Evolutionary conservation across 805 yeast genomes (phyloP).

Genomic region (Ogataea siamensis): DNA sequence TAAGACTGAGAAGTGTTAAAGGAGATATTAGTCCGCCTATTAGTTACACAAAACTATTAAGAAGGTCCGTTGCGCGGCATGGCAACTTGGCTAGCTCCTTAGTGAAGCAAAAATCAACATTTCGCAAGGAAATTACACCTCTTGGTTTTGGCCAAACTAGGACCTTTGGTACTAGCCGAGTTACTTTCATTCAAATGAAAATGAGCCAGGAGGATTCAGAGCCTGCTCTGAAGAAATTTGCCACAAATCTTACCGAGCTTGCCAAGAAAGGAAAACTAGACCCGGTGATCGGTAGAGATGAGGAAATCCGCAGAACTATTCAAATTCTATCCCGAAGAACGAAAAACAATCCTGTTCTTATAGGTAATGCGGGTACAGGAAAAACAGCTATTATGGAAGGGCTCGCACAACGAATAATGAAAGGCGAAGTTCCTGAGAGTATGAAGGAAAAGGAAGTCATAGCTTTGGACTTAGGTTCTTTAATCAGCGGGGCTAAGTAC

Average conservation of each 20-base stretch:
- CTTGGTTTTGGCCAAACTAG: no score
- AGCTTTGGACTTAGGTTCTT: slow-evolving; percentile 81
- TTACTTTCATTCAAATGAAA: slow-evolving; percentile 31
- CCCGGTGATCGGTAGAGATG: slow-evolving; percentile 97
- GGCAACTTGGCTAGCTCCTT: no score
- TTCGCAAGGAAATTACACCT: no score
- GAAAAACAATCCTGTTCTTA: slow-evolving; percentile 91
- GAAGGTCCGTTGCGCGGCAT: no score
- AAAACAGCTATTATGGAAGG: slow-evolving; percentile 97
- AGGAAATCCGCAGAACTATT: slow-evolving; percentile 88
- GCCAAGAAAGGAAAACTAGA: slow-evolving; percentile 90
- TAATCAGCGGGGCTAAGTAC: slow-evolving; percentile 92
- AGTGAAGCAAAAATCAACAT: no score
- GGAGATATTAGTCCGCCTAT: no score
- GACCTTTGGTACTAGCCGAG: no score
- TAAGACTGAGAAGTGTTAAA: neutral
- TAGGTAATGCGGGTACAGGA: slow-evolving; percentile 98
- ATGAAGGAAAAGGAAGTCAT: slow-evolving; percentile 83
- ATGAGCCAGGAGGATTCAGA: slow-evolving; percentile 41
- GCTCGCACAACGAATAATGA: slow-evolving; percentile 85
- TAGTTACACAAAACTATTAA: no score
- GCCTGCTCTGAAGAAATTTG: slow-evolving; percentile 82
- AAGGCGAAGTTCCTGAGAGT: slow-evolving; percentile 92
- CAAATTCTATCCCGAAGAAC: slow-evolving; percentile 91
- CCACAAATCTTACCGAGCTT: slow-evolving; percentile 79